Percentiles rank a stretch among this genome's conserved stretches.
Evolutionary conservation across 805 yeast species (phyloP).

Genomic region (Suhomyces prunicola): DNA sequence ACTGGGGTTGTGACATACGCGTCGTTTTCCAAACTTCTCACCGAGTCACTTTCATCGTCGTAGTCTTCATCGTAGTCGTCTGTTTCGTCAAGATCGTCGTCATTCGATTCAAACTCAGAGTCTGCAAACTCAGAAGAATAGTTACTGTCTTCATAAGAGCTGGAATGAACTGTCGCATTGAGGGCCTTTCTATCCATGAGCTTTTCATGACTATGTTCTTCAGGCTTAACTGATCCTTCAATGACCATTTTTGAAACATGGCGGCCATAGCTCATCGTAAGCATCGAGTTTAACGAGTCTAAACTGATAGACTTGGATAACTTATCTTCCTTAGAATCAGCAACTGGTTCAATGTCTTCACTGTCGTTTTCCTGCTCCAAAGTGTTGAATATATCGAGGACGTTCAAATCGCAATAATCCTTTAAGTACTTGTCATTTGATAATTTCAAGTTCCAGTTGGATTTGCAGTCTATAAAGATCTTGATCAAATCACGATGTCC

Average conservation of each 20-base stretch:
- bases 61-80: constrained; percentile 19
- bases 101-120: constrained; percentile 34
- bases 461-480: constrained; percentile 60
- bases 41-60: constrained; percentile 11
- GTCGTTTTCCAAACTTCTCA: not conserved
- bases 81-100: constrained; percentile 32
- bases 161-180: not conserved
- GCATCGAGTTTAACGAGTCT: constrained; percentile 41
- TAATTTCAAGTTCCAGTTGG: constrained; percentile 52
- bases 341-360: constrained; percentile 6
- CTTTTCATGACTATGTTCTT: constrained; percentile 1
- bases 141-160: constrained; percentile 7
- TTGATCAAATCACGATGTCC: constrained; percentile 70
- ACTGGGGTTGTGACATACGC: not conserved
- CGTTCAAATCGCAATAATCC: constrained; percentile 45
- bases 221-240: constrained; percentile 13
- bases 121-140: constrained; percentile 28
- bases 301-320: constrained; percentile 32
- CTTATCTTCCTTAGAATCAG: constrained; percentile 12
- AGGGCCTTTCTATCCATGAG: constrained; percentile 9
- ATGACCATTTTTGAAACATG: constrained; percentile 41
- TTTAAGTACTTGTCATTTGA: constrained; percentile 44
- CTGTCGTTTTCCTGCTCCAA: constrained; percentile 16
- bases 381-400: constrained; percentile 37
- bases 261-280: constrained; percentile 35